Percentiles rank a stretch among this genome's conserved stretches.
phyloP scores from a whole-genome alignment of 73 alveolate species.

The Paramecium sonneborni region DNA sequence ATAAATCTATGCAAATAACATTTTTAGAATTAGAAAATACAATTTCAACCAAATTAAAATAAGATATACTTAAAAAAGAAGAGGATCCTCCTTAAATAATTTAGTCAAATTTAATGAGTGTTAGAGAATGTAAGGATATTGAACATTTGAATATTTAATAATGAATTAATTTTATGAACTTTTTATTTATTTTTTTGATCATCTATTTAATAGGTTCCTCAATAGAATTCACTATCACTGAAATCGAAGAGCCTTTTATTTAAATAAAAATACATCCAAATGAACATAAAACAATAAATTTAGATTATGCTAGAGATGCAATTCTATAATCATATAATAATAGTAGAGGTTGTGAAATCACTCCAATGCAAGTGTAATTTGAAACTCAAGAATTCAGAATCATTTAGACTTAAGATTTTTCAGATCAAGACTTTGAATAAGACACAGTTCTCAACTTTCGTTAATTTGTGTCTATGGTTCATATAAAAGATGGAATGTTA shows the following conservation, averaged over 20 bases:
- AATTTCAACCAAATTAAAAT: too few species aligned
- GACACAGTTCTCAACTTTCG: constrained; percentile 38
- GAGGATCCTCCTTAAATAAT: background rate
- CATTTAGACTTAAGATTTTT: background rate
- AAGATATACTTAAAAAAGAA: background rate
- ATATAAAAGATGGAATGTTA: constrained; percentile 34
- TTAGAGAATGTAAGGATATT: background rate
- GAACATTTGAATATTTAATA: background rate
- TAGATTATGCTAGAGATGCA: constrained; percentile 11
- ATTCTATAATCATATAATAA: background rate
- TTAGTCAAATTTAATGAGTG: background rate
- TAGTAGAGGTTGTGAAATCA: background rate
- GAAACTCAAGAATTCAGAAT: constrained; percentile 12
- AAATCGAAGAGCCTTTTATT: background rate
- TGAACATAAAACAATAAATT: background rate
- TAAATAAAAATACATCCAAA: background rate
- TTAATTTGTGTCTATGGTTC: constrained; percentile 13
- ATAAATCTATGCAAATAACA: too few species aligned
- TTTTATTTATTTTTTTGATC: background rate
- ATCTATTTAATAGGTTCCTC: background rate
- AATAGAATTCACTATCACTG: background rate
- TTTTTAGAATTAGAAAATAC: too few species aligned
- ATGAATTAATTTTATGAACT: background rate
- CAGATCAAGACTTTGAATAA: background rate
- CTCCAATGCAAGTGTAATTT: background rate